Conservation (phyloP, 164 flowering plant species). For the Vitis riparia region DNA sequence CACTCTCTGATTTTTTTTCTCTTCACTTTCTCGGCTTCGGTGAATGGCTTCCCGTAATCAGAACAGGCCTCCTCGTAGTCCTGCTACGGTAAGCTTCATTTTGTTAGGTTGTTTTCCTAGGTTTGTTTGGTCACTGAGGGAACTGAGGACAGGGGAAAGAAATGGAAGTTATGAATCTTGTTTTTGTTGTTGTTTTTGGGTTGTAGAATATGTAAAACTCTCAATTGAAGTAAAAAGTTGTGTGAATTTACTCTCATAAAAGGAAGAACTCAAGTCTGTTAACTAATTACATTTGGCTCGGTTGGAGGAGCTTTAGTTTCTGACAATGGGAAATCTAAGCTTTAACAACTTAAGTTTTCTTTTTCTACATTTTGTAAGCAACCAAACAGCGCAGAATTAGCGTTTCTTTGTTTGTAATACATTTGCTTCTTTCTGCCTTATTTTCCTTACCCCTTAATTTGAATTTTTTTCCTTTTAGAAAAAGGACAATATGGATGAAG, state of each 20-base stretch:
- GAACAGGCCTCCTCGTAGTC: constrained; percentile 42
- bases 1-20: neutral
- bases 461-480: constrained; percentile 22
- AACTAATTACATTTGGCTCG: no score
- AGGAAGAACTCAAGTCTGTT: no score
- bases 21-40: neutral
- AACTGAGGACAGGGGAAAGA: neutral
- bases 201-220: neutral
- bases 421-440: neutral
- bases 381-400: no score
- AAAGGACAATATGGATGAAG: constrained; percentile 39
- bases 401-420: no score
- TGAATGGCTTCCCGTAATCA: constrained; percentile 36
- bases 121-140: neutral
- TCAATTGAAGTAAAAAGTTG: no score
- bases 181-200: neutral
- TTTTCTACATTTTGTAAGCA: no score
- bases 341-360: no score
- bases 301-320: no score
- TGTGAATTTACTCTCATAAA: no score
- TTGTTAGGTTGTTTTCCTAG: neutral
- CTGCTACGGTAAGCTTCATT: constrained; percentile 21
- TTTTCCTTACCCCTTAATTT: neutral
- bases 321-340: no score
- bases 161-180: neutral